Percentiles rank a stretch among this genome's conserved stretches.
phyloP scores from a whole-genome alignment of 1,284 basidiomycete species.

The Ustilago trichophora region DNA sequence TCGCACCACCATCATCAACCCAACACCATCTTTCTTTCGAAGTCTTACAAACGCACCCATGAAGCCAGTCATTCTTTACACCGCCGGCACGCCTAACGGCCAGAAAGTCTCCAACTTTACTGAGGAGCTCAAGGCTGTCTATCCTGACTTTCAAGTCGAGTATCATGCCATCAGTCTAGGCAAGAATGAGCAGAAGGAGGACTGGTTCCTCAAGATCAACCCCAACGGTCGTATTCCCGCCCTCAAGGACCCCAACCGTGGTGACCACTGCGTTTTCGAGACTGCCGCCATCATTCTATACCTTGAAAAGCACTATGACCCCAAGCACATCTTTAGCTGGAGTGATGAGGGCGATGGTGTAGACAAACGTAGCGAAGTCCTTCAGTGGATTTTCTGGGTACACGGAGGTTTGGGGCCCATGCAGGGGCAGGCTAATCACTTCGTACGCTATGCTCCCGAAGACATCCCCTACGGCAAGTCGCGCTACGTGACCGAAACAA shows the following conservation, averaged over 20 bases:
- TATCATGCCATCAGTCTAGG: conserved; percentile 80
- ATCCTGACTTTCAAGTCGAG: conserved; percentile 50
- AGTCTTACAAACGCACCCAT: conserved; percentile 14
- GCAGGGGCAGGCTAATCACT: conserved; percentile 56
- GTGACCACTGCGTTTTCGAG: conserved; percentile 43
- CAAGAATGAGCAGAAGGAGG: conserved; percentile 71
- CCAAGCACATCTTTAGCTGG: conserved; percentile 50
- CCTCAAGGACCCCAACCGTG: conserved; percentile 47
- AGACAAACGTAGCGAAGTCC: conserved; percentile 41
- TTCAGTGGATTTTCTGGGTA: conserved; percentile 46
- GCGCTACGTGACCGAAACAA: conserved; percentile 51
- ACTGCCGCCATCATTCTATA: conserved; percentile 53
- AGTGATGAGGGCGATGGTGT: conserved; percentile 45
- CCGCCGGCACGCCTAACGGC: conserved; percentile 73
- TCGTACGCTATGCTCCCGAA: conserved; percentile 44
- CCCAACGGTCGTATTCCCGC: conserved; percentile 63
- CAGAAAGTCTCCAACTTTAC: conserved; percentile 95
- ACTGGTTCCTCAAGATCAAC: conserved; percentile 60
- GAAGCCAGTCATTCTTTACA: conserved; percentile 54
- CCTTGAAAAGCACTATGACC: conserved; percentile 54
- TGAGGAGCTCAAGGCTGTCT: conserved; percentile 73
- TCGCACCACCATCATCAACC: no score
- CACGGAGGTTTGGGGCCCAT: conserved; percentile 41
- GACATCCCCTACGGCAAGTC: conserved; percentile 51
- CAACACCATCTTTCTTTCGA: not conserved